Percentiles rank a stretch among this genome's conserved stretches.
phyloP scores from a whole-genome alignment of 495 filamentous ascomycete species.

The Neurospora sp. region DNA sequence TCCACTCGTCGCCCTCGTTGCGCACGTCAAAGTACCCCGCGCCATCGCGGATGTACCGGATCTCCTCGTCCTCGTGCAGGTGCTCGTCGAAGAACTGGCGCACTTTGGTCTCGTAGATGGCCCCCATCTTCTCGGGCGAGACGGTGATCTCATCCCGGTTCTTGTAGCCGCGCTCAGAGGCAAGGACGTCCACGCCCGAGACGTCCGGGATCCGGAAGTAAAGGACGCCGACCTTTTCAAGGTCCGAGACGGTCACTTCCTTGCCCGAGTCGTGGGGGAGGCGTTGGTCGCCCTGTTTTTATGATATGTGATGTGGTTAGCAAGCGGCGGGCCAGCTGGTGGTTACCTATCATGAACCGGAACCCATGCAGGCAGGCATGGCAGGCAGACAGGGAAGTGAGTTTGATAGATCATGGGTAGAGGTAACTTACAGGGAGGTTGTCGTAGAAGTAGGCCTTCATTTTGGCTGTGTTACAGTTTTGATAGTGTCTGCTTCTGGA shows the following conservation, averaged over 20 bases:
- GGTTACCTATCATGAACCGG: not conserved
- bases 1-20: conserved; percentile 63
- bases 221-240: conserved; percentile 65
- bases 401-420: not conserved
- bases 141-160: conserved; percentile 90
- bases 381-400: not conserved
- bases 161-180: conserved; percentile 69
- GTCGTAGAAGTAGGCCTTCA: conserved; percentile 82
- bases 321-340: no score
- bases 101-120: conserved; percentile 79
- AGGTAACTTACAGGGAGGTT: conserved; percentile 54
- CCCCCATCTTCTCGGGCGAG: conserved; percentile 81
- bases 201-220: conserved; percentile 61
- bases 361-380: conserved; percentile 5
- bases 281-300: conserved; percentile 76
- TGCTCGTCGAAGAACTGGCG: conserved; percentile 92
- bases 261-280: conserved; percentile 77
- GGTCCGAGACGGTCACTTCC: conserved; percentile 47
- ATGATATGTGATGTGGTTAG: no score
- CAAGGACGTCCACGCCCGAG: conserved; percentile 59
- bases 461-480: conserved; percentile 24
- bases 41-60: conserved; percentile 89
- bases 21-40: conserved; percentile 91
- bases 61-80: conserved; percentile 97
- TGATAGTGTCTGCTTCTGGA: not conserved